Conservation (phyloP, 495 filamentous ascomycete species). For the Penicillium riverlandense region DNA sequence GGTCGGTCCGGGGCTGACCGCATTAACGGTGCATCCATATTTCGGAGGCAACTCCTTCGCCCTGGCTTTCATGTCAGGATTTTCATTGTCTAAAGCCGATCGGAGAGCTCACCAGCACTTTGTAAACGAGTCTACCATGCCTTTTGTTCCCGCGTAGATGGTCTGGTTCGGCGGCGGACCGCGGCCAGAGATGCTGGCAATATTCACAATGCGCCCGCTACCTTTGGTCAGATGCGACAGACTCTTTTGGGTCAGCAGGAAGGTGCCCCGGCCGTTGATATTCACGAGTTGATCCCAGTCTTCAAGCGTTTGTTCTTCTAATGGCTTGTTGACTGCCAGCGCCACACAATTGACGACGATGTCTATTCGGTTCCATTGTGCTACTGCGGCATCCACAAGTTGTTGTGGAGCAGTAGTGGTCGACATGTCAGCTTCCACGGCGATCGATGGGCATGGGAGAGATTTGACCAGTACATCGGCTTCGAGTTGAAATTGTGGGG, state of each 20-base stretch:
- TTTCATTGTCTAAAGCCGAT: not conserved
- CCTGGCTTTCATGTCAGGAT: slow-evolving; percentile 3
- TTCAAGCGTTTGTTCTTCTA: slow-evolving; percentile 30
- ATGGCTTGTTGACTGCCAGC: slow-evolving; percentile 24
- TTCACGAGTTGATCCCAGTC: slow-evolving; percentile 31
- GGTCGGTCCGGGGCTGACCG: slow-evolving; percentile 24
- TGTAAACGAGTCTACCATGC: slow-evolving; percentile 28
- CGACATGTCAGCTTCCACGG: slow-evolving; percentile 15
- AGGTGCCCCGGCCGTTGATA: slow-evolving; percentile 29
- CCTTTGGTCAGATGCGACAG: slow-evolving; percentile 20
- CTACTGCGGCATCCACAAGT: slow-evolving; percentile 12
- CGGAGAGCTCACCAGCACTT: slow-evolving; percentile 20
- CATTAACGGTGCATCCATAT: slow-evolving; percentile 25
- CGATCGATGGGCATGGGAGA: slow-evolving; percentile 3
- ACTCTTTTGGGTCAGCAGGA: slow-evolving; percentile 26
- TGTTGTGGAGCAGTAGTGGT: slow-evolving; percentile 5
- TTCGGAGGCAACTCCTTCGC: slow-evolving; percentile 24
- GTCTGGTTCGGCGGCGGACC: slow-evolving; percentile 19
- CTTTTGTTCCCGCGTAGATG: slow-evolving; percentile 19
- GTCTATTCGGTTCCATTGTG: slow-evolving; percentile 17
- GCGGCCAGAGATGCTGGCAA: slow-evolving; percentile 14
- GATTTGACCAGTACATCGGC: slow-evolving; percentile 10
- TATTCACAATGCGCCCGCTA: slow-evolving; percentile 19
- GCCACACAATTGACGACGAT: slow-evolving; percentile 35
- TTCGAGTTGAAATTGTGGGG: slow-evolving; percentile 6